Evolutionary conservation across 805 yeast genomes (phyloP), one percentile per base, ranked within the genome.

Genomic region (Candida ovalis): DNA sequence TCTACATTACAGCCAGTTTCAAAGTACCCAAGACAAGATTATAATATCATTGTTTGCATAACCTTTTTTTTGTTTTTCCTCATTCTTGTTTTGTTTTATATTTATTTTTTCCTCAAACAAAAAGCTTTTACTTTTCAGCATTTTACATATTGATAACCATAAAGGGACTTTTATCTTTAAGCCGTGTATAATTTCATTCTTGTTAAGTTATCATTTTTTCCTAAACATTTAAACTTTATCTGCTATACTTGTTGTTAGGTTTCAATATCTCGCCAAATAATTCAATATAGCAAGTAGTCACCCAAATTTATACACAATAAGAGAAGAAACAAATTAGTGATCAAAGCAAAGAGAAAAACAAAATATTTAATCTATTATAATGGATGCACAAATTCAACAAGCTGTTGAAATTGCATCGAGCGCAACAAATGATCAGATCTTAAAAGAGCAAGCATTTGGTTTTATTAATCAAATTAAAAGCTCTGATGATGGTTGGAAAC

Each of bases 351-450:
- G 27, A 37, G 15, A 37, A 37, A 22, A 37, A 37, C n/a, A n/a
- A n/a, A n/a, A n/a, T n/a, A n/a, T n/a, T n/a, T n/a, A 27, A 17
- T 1, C 24, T 10, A 18, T 9, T 7, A 23, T 4, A 13, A 68
- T 68, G 72, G 72, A 69, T 43, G 41, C 60, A 54, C 95, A 90
- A 72, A 84, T 91, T 59, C 88, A 80, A 65, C 94, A 88, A 69
- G 97, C 96, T 38, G 94, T 91, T 42, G 83, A 80, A 53, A 81
- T 89, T 53, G 96, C 96, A 7, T 77, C 86, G 46, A 81, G 82
- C 64, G 84, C 87, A 27, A 73, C 82, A 23, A 77, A 84, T 9
- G 88, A 86, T 63, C 69, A 75, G 15, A 71, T 62, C 37, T 70
- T 88, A 43, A 83, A 82, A 60, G 80, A 76, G 52, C 84, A 82